Base-by-base conservation (phyloP, 805 yeast genomes). In the Hanseniaspora pseudoguilliermondii region DNA sequence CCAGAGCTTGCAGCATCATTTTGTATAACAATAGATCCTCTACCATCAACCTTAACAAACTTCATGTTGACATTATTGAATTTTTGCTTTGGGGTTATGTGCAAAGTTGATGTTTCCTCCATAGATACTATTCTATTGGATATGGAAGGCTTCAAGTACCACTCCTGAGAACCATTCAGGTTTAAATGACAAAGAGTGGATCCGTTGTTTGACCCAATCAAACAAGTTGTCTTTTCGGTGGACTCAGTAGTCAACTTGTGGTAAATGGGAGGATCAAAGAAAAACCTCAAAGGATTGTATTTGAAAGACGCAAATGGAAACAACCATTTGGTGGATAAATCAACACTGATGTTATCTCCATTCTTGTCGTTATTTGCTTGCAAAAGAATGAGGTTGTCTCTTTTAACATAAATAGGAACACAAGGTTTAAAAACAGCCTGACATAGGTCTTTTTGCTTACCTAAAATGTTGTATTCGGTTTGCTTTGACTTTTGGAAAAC, bases 1-100 rank as follows among this genome's bases (percentile, higher is more conserved):
- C 55, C 55, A 2, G 69, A 66, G 11, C 64, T 63, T 3, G 65
- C 65, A 8, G 64, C 56, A 3, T 65, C 66, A 50, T 64, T 62
- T 32, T 64, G 54, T 7, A 66, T 57, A 2, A 66, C 61, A 20
- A 51, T 23, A 49, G 64, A 65, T 15, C 71, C 71, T 35, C 70
- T 62, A 10, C 71, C 71, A 49, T 61, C 63, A 5, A 65, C 16
- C 6, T 61, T 60, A 25, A 59, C 59, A 50, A 60, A 66, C 43
- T 61, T 60, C 39, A 60, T 57, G 25, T 62, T 61, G 32, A 61
- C 41, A 11, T 38, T 47, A 27, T 29, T 46, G 34, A 53, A 38
- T 15, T 40, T 53, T 15, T 25, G 23, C 9, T 20, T 36, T 15
- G 56, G 51, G 13, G 40, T 53, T 20, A 53, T 39, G n/a, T 53